phyloP scores from a whole-genome alignment of 2,329 filamentous ascomycete genomes.

The Zasmidium angulare region DNA sequence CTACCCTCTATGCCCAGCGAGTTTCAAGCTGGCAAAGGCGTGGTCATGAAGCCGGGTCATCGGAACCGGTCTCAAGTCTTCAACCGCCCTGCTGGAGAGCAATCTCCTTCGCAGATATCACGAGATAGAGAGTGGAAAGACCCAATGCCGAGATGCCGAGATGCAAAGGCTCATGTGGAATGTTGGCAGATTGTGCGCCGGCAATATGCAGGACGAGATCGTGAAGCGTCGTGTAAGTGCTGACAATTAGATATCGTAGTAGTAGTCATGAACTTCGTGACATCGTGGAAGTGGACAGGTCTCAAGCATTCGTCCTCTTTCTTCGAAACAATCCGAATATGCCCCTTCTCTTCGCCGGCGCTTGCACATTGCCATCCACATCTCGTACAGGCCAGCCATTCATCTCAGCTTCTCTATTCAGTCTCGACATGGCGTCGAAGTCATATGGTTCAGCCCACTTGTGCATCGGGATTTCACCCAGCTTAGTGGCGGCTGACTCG shows the following conservation, averaged over 20 bases:
- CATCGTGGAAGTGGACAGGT: neutral
- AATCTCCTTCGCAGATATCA: neutral
- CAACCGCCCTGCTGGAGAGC: neutral
- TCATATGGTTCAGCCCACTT: slow-evolving; percentile 46
- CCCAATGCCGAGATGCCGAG: neutral
- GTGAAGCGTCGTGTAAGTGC: neutral
- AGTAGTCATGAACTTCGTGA: neutral
- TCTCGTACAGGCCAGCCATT: slow-evolving; percentile 30
- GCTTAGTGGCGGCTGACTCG: slow-evolving; percentile 47
- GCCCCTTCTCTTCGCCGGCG: slow-evolving; percentile 19
- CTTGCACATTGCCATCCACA: neutral
- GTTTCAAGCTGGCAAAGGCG: neutral
- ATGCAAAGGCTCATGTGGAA: neutral
- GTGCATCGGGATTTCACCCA: slow-evolving; percentile 49
- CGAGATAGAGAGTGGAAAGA: neutral
- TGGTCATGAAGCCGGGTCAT: neutral
- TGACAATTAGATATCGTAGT: neutral
- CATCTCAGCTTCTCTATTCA: slow-evolving; percentile 41
- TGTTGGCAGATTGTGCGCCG: neutral
- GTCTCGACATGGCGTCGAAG: slow-evolving; percentile 41
- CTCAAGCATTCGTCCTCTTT: slow-evolving; percentile 5
- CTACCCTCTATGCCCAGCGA: neutral
- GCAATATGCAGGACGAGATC: neutral
- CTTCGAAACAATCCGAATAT: slow-evolving; percentile 24
- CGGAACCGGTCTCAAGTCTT: neutral